Evolutionary conservation across 1,284 basidiomycete species (phyloP).

Genomic region (Sanghuangporus weigelae): DNA sequence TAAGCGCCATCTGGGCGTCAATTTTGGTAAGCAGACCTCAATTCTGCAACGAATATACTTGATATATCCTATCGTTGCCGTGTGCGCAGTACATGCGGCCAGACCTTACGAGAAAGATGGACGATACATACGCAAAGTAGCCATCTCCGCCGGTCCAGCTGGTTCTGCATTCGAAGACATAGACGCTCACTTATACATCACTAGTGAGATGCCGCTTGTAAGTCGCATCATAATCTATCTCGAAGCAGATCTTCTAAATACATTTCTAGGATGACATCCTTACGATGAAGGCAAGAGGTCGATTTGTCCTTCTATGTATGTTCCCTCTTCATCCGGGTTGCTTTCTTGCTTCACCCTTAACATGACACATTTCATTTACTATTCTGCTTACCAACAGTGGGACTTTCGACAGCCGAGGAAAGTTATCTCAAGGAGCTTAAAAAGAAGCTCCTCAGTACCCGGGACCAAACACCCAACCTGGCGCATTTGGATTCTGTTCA

Average conservation of each 20-base stretch:
- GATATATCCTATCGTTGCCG: not conserved
- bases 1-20: constrained; percentile 62
- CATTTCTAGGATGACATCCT: constrained; percentile 72
- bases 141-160: constrained; percentile 84
- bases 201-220: constrained; percentile 90
- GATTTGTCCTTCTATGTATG: constrained; percentile 76
- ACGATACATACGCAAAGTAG: constrained; percentile 48
- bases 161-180: constrained; percentile 66
- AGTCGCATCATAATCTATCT: constrained; percentile 23
- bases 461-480: no score
- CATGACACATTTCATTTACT: not conserved
- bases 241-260: not conserved
- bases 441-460: constrained; percentile 37
- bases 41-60: not conserved
- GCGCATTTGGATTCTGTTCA: no score
- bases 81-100: constrained; percentile 67
- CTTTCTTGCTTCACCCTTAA: not conserved
- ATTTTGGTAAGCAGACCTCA: constrained; percentile 47
- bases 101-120: constrained; percentile 34
- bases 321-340: not conserved
- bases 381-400: constrained; percentile 35
- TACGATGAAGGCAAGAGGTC: constrained; percentile 65
- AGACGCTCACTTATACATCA: constrained; percentile 79
- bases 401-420: constrained; percentile 86
- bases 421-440: constrained; percentile 71